Conservation (phyloP, 495 filamentous ascomycete species). For the Penicillium mononematosum region DNA sequence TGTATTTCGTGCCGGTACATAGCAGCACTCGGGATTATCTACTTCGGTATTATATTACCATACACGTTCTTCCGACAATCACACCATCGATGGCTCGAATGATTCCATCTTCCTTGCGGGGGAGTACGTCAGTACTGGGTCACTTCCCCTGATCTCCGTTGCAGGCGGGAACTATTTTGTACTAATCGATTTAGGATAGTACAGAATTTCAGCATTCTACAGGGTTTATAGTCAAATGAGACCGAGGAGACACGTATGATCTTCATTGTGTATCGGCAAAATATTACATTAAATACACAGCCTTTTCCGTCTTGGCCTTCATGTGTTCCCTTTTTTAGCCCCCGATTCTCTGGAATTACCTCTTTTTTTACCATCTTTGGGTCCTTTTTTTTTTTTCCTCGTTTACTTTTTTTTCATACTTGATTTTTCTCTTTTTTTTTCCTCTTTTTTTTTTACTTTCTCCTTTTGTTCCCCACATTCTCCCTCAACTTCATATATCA, state of each 20-base stretch:
- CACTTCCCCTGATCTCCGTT: conserved; percentile 31
- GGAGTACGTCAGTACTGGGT: conserved; percentile 28
- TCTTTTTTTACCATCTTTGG: conserved; percentile 9
- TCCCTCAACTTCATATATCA: conserved; percentile 20
- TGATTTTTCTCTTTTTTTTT: conserved; percentile 9
- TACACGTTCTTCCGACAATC: conserved; percentile 24
- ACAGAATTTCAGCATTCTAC: not conserved
- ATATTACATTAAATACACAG: conserved; percentile 10
- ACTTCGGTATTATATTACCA: conserved; percentile 4
- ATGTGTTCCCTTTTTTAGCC: conserved; percentile 3
- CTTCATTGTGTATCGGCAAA: not conserved
- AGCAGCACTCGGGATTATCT: not conserved
- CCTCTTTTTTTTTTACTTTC: conserved; percentile 13
- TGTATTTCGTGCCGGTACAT: not conserved
- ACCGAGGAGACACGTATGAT: not conserved
- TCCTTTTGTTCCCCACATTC: conserved; percentile 23
- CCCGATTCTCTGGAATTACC: conserved; percentile 7
- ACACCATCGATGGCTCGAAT: conserved; percentile 45
- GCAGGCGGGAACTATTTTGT: conserved; percentile 19
- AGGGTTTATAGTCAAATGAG: not conserved
- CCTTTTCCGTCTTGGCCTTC: conserved; percentile 11
- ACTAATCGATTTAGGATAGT: not conserved
- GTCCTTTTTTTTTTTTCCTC: conserved; percentile 9
- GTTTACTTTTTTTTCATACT: conserved; percentile 4
- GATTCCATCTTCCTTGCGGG: conserved; percentile 33